Percentiles rank a stretch among this genome's conserved stretches.
These are phyloP conservation scores for Cladosporium sp. DNA, from an alignment of 2,329 filamentous ascomycete species.

Conservation along the genomic window DNA sequence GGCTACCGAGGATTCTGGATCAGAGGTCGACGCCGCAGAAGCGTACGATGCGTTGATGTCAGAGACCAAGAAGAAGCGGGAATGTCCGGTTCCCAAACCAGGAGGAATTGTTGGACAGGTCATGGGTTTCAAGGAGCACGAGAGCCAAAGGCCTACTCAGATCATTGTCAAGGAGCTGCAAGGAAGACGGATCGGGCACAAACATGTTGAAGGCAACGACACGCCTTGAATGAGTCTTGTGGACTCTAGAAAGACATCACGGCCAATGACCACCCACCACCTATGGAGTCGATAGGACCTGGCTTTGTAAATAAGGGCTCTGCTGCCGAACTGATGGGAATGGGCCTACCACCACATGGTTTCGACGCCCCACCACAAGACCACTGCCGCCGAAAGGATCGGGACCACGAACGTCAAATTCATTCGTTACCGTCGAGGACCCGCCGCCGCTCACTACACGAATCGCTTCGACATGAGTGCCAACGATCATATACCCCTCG, in stretches of 20 bases:
- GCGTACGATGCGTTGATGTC: conserved; percentile 7
- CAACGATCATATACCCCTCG: background rate
- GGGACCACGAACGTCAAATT: background rate
- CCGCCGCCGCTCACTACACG: background rate
- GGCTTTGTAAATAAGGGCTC: background rate
- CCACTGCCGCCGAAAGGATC: background rate
- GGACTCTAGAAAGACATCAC: background rate
- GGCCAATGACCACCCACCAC: background rate
- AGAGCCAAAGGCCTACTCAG: conserved; percentile 26
- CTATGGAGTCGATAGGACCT: background rate
- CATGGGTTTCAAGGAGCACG: conserved; percentile 62
- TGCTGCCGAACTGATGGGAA: background rate
- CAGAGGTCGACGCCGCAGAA: conserved; percentile 9
- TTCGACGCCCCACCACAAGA: background rate
- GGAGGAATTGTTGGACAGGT: conserved; percentile 73
- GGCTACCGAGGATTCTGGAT: conserved; percentile 23
- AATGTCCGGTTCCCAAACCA: conserved; percentile 93
- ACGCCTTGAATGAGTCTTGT: background rate
- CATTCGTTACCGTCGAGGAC: background rate
- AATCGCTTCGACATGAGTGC: background rate
- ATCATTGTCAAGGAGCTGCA: conserved; percentile 32
- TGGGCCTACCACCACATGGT: background rate
- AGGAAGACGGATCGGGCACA: conserved; percentile 16
- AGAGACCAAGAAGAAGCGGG: conserved; percentile 51
- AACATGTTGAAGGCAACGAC: background rate